Conservation (phyloP, 1,284 basidiomycete species). For the Rugosomyces carneus region DNA sequence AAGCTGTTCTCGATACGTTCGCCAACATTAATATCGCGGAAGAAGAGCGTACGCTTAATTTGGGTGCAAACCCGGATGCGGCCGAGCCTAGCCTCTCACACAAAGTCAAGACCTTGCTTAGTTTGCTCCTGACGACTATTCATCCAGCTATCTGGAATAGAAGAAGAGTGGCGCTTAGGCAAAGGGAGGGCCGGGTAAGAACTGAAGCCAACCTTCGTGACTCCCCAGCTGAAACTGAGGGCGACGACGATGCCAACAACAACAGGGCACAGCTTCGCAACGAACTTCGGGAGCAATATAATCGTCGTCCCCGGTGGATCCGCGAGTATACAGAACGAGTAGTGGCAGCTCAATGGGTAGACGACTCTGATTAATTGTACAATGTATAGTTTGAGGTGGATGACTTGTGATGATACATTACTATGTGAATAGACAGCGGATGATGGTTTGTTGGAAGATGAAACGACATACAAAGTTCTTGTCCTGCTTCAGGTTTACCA, state of each 20-base stretch:
- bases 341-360: conserved; percentile 61
- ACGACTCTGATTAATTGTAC: conserved; percentile 46
- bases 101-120: conserved; percentile 49
- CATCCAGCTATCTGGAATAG: conserved; percentile 72
- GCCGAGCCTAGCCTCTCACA: conserved; percentile 41
- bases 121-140: conserved; percentile 54
- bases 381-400: conserved; percentile 10
- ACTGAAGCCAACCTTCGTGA: conserved; percentile 57
- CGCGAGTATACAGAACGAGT: conserved; percentile 61
- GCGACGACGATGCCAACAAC: conserved; percentile 27
- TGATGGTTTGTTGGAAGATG: conserved; percentile 14
- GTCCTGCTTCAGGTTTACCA: not conserved
- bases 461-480: conserved; percentile 11
- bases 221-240: conserved; percentile 25
- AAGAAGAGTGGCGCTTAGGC: conserved; percentile 50
- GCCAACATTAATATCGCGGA: conserved; percentile 50
- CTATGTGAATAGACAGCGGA: not conserved
- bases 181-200: conserved; percentile 60
- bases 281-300: conserved; percentile 42
- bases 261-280: conserved; percentile 30
- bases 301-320: conserved; percentile 55
- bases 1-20: conserved; percentile 40
- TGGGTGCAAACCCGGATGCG: conserved; percentile 24
- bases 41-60: conserved; percentile 48
- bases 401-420: conserved; percentile 14